These are phyloP conservation scores for Starmerella vaccinii DNA, from an alignment of 805 yeast species.

Conservation along the genomic window DNA sequence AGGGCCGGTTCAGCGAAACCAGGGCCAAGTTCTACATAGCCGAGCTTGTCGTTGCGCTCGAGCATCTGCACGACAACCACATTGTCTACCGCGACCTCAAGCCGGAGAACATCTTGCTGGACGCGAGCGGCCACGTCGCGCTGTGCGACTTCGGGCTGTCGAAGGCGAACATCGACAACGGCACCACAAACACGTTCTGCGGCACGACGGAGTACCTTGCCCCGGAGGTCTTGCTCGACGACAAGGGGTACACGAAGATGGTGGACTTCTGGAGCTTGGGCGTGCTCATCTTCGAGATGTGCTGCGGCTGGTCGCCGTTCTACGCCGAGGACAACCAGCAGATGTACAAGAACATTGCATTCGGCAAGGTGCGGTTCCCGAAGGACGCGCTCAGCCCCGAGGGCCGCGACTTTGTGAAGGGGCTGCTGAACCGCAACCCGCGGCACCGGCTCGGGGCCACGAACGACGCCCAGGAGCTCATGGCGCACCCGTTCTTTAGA, in stretches of 20 bases:
- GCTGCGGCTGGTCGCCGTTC: conserved; percentile 99
- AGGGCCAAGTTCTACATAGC: conserved; percentile 96
- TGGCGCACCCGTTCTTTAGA: conserved; percentile 82
- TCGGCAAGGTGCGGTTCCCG: conserved; percentile 95
- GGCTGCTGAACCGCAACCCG: conserved; percentile 89
- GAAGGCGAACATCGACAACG: conserved; percentile 75
- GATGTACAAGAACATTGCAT: conserved; percentile 97
- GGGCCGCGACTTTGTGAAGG: conserved; percentile 93
- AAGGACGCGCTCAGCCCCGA: conserved; percentile 87
- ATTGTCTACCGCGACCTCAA: conserved; percentile 94
- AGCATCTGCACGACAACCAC: conserved; percentile 89
- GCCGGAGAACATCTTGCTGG: conserved; percentile 90
- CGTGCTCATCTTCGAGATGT: conserved; percentile 94
- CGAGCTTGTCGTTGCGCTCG: conserved; percentile 83
- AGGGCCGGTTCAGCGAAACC: conserved; percentile 85
- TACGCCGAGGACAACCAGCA: conserved; percentile 97
- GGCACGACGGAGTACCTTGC: conserved; percentile 98
- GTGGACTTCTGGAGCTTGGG: conserved; percentile 99
- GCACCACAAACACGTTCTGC: conserved; percentile 88
- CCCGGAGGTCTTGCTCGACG: conserved; percentile 91
- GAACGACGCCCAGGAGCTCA: conserved; percentile 84
- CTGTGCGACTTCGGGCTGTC: conserved; percentile 95
- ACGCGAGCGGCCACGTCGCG: conserved; percentile 95
- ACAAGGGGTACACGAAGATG: conserved; percentile 95
- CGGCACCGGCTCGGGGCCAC: conserved; percentile 85